Percentiles rank a stretch among this genome's conserved stretches.
These are phyloP conservation scores for Pyrenochaeta sp. DNA, from an alignment of 2,329 filamentous ascomycete species.

Conservation along the genomic window DNA sequence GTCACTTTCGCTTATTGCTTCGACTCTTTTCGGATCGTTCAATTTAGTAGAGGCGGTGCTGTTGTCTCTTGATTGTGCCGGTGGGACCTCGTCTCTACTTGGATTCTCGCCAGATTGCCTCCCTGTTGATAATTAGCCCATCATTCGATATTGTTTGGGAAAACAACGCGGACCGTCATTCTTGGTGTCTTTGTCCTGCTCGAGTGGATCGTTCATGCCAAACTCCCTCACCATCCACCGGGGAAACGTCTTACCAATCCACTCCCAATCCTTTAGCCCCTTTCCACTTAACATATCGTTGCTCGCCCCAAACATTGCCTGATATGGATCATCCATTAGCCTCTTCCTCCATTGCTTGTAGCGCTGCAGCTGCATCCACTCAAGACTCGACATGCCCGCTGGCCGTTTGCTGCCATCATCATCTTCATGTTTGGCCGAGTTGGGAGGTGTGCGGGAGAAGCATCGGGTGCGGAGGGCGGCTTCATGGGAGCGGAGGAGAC, in stretches of 20 bases:
- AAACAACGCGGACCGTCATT: neutral
- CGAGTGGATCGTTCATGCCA: conserved; percentile 13
- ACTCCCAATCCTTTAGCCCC: conserved; percentile 41
- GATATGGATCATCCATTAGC: conserved; percentile 54
- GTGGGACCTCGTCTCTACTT: conserved; percentile 2
- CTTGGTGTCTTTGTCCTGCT: conserved; percentile 3
- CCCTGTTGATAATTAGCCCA: neutral
- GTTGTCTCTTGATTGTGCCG: neutral
- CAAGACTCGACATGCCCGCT: conserved; percentile 35
- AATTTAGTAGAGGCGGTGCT: neutral
- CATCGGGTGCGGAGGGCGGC: conserved; percentile 34
- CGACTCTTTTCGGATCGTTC: conserved; percentile 25
- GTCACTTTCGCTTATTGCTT: conserved; percentile 9
- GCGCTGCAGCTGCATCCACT: conserved; percentile 42
- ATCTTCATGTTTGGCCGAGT: conserved; percentile 32
- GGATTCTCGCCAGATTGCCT: neutral
- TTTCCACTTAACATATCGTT: conserved; percentile 45
- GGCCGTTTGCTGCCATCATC: conserved; percentile 26
- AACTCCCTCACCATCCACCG: conserved; percentile 45
- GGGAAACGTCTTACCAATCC: conserved; percentile 40
- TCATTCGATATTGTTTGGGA: neutral
- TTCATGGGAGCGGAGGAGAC: conserved; percentile 32
- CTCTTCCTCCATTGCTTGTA: conserved; percentile 39
- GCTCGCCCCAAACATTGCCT: conserved; percentile 54
- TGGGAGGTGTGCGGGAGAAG: conserved; percentile 38